phyloP scores from a whole-genome alignment of 2,329 filamentous ascomycete species.

The Colletotrichum tropicale region DNA sequence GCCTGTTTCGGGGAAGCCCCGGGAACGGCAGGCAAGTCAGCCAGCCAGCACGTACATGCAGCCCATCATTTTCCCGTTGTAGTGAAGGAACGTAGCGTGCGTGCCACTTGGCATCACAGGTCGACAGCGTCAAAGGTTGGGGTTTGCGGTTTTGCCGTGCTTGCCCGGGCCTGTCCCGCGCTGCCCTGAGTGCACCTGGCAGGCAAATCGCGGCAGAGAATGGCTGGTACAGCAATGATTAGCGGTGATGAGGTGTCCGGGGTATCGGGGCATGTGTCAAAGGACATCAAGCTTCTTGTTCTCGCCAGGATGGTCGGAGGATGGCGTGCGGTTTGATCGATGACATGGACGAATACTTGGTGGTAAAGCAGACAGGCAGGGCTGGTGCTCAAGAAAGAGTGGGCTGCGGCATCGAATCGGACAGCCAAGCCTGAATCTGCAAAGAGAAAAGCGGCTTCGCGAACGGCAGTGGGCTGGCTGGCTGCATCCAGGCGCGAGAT shows the following conservation, averaged over 20 bases:
- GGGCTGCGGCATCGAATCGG: not conserved
- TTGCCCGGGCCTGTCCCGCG: not conserved
- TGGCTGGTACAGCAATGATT: not conserved
- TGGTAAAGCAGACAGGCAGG: not conserved
- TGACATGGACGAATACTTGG: not conserved
- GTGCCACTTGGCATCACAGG: not conserved
- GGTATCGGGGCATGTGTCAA: not conserved
- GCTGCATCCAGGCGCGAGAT: slow-evolving; percentile 15
- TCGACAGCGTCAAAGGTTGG: not conserved
- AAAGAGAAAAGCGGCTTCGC: slow-evolving; percentile 13
- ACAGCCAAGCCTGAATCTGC: slow-evolving; percentile 12
- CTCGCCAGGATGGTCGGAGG: not conserved
- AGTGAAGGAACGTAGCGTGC: not conserved
- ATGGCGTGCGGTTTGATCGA: slow-evolving; percentile 1
- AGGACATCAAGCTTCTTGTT: not conserved
- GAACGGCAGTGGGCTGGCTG: slow-evolving; percentile 9
- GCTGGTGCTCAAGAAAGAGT: not conserved
- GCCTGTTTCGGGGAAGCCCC: not conserved
- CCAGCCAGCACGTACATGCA: not conserved
- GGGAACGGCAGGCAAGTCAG: not conserved
- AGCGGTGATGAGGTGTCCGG: not conserved
- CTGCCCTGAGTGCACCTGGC: not conserved
- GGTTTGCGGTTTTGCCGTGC: not conserved
- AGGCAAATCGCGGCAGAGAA: not conserved
- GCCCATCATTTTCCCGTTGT: slow-evolving; percentile 13